A percentile compares a stretch with the other conserved stretches of the same genome.
Evolutionary conservation across 768 basidiomycete species (phyloP).

Genomic region (Termitomyces sp.): DNA sequence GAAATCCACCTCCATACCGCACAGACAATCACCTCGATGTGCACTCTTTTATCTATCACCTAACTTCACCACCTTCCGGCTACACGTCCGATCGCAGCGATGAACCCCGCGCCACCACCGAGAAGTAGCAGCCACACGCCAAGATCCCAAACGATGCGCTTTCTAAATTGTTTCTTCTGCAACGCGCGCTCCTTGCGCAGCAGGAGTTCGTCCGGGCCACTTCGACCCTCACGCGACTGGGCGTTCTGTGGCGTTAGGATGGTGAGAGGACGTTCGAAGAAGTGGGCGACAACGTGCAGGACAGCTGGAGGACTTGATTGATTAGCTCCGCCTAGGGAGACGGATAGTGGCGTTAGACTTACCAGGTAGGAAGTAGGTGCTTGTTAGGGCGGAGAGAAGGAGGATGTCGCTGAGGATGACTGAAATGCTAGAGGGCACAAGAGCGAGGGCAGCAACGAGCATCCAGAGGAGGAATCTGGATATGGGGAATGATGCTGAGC

Average conservation of each 20-base stretch:
- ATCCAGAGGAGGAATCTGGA: slow-evolving; percentile 41
- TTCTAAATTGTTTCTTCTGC: slow-evolving; percentile 68
- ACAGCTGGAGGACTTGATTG: slow-evolving; percentile 44
- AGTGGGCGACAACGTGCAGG: slow-evolving; percentile 78
- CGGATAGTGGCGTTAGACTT: slow-evolving; percentile 5
- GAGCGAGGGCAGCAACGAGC: slow-evolving; percentile 38
- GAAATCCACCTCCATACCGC: background rate
- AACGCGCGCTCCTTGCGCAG: slow-evolving; percentile 83
- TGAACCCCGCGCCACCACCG: slow-evolving; percentile 48
- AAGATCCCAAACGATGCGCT: slow-evolving; percentile 80
- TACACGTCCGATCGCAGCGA: slow-evolving; percentile 56
- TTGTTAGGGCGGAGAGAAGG: slow-evolving; percentile 46
- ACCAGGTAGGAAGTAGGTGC: slow-evolving; percentile 66
- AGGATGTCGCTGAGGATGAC: slow-evolving; percentile 42
- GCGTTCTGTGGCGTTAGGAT: slow-evolving; percentile 63
- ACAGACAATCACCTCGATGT: background rate
- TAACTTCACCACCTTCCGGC: slow-evolving; percentile 44
- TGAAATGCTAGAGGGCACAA: slow-evolving; percentile 37
- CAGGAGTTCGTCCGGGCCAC: slow-evolving; percentile 60
- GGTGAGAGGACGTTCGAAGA: slow-evolving; percentile 78
- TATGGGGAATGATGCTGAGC: slow-evolving; percentile 37
- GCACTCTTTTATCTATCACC: background rate
- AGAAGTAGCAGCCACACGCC: slow-evolving; percentile 73
- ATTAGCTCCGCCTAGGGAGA: background rate
- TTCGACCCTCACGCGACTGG: background rate